Evolutionary conservation across 805 yeast genomes (phyloP).

Genomic region (Metschnikowia drakensbergensis): DNA sequence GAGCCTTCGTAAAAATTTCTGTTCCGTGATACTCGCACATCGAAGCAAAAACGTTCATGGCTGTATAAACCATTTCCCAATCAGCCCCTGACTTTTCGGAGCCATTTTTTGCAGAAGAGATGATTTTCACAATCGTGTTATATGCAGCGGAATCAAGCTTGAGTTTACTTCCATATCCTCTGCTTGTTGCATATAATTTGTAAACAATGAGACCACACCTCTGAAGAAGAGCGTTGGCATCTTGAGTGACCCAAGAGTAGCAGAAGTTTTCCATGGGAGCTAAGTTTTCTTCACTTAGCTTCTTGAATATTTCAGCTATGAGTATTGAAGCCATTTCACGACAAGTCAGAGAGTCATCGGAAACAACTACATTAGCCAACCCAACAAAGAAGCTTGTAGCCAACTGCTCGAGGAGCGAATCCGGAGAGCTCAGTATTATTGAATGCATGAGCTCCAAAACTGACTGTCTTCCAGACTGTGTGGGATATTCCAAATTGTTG

Average conservation of each 20-base stretch:
- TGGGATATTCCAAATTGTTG: conserved; percentile 76
- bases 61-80: conserved; percentile 78
- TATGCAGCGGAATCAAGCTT: conserved; percentile 40
- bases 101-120: conserved; percentile 33
- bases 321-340: conserved; percentile 77
- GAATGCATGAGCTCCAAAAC: conserved; percentile 82
- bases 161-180: conserved; percentile 39
- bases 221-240: conserved; percentile 47
- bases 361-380: conserved; percentile 67
- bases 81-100: conserved; percentile 37
- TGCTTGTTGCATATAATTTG: conserved; percentile 52
- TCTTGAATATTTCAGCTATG: conserved; percentile 50
- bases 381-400: conserved; percentile 80
- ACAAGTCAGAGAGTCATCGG: conserved; percentile 75
- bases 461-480: conserved; percentile 82
- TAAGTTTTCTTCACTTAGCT: conserved; percentile 36
- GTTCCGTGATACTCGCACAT: conserved; percentile 38
- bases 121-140: conserved; percentile 21
- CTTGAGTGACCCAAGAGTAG: conserved; percentile 61
- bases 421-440: conserved; percentile 62
- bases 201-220: conserved; percentile 75
- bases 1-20: conserved; percentile 23
- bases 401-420: conserved; percentile 54
- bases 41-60: conserved; percentile 49
- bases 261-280: conserved; percentile 38